Conservation (phyloP, 495 filamentous ascomycete genomes). For the Tuber microsphaerosporum region DNA sequence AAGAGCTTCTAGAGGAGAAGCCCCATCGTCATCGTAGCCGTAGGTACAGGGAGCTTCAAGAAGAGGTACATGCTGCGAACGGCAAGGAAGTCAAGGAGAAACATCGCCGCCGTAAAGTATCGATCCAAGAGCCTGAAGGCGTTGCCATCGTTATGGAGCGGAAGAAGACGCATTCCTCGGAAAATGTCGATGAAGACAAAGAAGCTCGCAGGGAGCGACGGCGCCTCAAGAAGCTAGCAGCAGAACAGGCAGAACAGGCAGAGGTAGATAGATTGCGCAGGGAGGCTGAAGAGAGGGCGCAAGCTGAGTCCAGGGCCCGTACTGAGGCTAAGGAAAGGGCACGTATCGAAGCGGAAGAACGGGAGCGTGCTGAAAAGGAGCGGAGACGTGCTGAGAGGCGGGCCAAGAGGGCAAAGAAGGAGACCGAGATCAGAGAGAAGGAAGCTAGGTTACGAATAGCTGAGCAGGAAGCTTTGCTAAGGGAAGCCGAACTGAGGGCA, state of each 20-base stretch:
- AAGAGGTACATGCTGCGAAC: conserved; percentile 11
- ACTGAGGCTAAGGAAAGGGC: conserved; percentile 21
- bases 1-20: conserved; percentile 31
- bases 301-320: conserved; percentile 11
- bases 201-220: conserved; percentile 28
- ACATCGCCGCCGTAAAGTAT: conserved; percentile 19
- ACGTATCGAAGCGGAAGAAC: conserved; percentile 16
- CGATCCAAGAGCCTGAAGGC: conserved; percentile 14
- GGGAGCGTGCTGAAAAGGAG: conserved; percentile 21
- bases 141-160: conserved; percentile 21
- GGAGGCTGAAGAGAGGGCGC: conserved; percentile 14
- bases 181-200: conserved; percentile 22
- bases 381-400: conserved; percentile 25
- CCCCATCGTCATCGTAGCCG: conserved; percentile 23
- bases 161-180: conserved; percentile 19
- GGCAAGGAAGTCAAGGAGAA: conserved; percentile 23
- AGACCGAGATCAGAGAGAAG: conserved; percentile 18
- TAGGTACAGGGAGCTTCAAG: conserved; percentile 19
- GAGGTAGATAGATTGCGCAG: conserved; percentile 19
- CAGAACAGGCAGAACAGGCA: conserved; percentile 25
- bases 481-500: conserved; percentile 21
- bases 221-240: conserved; percentile 20
- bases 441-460: conserved; percentile 21
- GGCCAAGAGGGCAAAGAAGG: conserved; percentile 26
- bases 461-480: conserved; percentile 16